Percentiles rank a stretch among this genome's conserved stretches.
These are phyloP conservation scores for Trichosporon sp. DNA, from an alignment of 1,284 basidiomycete genomes.

Conservation along the genomic window DNA sequence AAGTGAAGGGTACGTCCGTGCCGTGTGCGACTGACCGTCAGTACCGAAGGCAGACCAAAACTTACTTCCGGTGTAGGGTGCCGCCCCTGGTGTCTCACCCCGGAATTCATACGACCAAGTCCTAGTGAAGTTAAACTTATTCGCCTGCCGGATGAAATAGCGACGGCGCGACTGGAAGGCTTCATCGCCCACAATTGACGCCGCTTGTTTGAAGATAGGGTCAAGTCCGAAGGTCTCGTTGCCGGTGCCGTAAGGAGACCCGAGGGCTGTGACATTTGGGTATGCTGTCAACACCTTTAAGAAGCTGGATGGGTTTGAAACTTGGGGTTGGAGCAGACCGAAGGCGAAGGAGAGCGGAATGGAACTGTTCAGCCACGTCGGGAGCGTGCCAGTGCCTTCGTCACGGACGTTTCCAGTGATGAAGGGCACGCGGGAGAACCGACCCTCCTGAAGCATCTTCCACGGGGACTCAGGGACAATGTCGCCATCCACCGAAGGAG, in stretches of 20 bases:
- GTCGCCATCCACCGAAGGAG: slow-evolving; percentile 51
- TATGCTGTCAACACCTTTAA: slow-evolving; percentile 39
- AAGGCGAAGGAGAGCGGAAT: slow-evolving; percentile 36
- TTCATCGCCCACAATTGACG: slow-evolving; percentile 44
- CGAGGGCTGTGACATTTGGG: slow-evolving; percentile 39
- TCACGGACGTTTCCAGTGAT: slow-evolving; percentile 53
- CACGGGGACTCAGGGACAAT: slow-evolving; percentile 49
- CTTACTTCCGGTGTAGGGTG: slow-evolving; percentile 20
- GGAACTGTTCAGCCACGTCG: slow-evolving; percentile 31
- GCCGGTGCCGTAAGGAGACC: slow-evolving; percentile 50
- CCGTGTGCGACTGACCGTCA: slow-evolving; percentile 29
- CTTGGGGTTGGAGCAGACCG: slow-evolving; percentile 32
- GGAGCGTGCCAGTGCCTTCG: slow-evolving; percentile 43
- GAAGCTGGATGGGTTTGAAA: slow-evolving; percentile 28
- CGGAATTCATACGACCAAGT: slow-evolving; percentile 50
- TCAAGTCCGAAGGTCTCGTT: slow-evolving; percentile 47
- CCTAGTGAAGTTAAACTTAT: slow-evolving; percentile 33
- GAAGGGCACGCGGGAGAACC: slow-evolving; percentile 51
- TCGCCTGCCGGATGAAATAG: slow-evolving; percentile 41
- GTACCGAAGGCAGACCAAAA: neutral
- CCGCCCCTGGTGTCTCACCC: slow-evolving; percentile 20
- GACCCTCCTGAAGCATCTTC: slow-evolving; percentile 42
- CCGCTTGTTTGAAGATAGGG: slow-evolving; percentile 39
- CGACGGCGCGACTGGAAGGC: slow-evolving; percentile 44
- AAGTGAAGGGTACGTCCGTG: slow-evolving; percentile 41